Percentiles rank a stretch among this genome's conserved stretches.
Conservation (phyloP, 768 basidiomycete genomes). For the Polyporus arcularius region DNA sequence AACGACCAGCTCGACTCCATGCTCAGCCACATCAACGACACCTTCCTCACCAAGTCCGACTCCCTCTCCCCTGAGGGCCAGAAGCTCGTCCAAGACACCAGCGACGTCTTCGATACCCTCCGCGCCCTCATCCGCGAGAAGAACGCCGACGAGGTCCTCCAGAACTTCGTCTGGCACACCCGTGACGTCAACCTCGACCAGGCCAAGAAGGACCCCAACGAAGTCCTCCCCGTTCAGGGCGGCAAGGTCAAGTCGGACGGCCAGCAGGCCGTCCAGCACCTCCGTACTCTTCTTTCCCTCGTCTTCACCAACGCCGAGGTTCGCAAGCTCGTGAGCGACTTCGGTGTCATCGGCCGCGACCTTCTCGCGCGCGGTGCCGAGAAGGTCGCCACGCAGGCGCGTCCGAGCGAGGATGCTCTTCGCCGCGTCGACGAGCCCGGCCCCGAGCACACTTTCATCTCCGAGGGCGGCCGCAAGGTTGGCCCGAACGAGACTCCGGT, state of each 20-base stretch:
- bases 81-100: slow-evolving; percentile 71
- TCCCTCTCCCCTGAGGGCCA: slow-evolving; percentile 77
- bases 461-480: slow-evolving; percentile 42
- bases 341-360: slow-evolving; percentile 78
- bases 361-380: slow-evolving; percentile 67
- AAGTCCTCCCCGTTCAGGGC: slow-evolving; percentile 47
- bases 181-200: slow-evolving; percentile 49
- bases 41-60: slow-evolving; percentile 54
- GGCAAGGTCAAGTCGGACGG: slow-evolving; percentile 35
- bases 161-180: slow-evolving; percentile 87
- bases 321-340: slow-evolving; percentile 83
- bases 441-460: slow-evolving; percentile 65
- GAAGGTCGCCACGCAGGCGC: slow-evolving; percentile 67
- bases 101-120: slow-evolving; percentile 76
- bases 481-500: slow-evolving; percentile 49
- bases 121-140: slow-evolving; percentile 73
- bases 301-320: slow-evolving; percentile 92
- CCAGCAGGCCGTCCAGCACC: slow-evolving; percentile 70
- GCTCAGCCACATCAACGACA: slow-evolving; percentile 58
- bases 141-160: slow-evolving; percentile 91
- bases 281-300: slow-evolving; percentile 87
- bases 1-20: slow-evolving; percentile 79
- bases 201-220: slow-evolving; percentile 43
- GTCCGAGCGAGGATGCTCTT: slow-evolving; percentile 65
- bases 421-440: slow-evolving; percentile 67